Percentiles rank a stretch among this genome's conserved stretches.
phyloP scores from a whole-genome alignment of 495 filamentous ascomycete species.

The Wilcoxina mikolae region DNA sequence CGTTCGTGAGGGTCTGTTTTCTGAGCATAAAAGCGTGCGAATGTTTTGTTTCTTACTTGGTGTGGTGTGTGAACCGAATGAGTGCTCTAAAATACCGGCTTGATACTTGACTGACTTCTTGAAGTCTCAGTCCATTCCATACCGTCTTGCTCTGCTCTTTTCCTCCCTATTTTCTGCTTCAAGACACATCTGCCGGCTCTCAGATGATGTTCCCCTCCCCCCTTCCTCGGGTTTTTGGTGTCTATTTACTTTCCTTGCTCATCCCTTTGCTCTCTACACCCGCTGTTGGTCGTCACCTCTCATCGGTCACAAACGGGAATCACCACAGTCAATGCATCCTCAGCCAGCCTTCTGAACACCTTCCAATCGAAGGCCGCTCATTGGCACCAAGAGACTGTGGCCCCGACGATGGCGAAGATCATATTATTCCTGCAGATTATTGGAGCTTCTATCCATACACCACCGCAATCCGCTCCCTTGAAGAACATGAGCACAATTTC shows the following conservation, averaged over 20 bases:
- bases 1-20: no score
- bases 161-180: not conserved
- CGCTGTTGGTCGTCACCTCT: not conserved
- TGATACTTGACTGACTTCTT: no score
- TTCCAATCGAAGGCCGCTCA: no score
- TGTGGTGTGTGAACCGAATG: no score
- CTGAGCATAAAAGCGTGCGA: no score
- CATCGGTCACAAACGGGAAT: not conserved
- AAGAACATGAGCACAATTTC: not conserved
- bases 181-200: not conserved
- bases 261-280: not conserved
- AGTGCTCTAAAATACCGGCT: no score
- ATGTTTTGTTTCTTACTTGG: no score
- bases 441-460: slow-evolving; percentile 6
- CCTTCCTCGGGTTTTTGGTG: not conserved
- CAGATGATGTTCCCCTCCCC: not conserved
- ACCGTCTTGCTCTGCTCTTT: not conserved
- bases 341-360: no score
- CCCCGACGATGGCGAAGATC: not conserved
- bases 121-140: no score
- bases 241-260: not conserved
- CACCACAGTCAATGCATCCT: no score
- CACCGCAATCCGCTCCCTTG: not conserved
- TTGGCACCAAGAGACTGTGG: not conserved
- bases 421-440: not conserved